Conservation (phyloP, 169 alveolate genomes). For the Cryptosporidium canis region DNA sequence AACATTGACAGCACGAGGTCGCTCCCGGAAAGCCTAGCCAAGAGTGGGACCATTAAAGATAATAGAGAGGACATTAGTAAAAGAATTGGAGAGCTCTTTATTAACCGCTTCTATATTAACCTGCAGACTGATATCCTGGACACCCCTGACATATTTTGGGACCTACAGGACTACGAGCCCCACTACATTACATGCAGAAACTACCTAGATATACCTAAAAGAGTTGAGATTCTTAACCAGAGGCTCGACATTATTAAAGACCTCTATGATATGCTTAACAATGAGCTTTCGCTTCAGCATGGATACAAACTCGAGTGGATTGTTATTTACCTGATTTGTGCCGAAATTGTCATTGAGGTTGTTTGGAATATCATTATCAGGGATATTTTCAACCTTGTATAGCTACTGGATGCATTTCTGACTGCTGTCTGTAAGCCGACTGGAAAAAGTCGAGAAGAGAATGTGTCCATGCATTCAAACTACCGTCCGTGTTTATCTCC, state of each 20-base stretch:
- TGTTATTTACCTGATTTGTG: slow-evolving; percentile 81
- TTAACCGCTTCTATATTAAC: slow-evolving; percentile 84
- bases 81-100: slow-evolving; percentile 85
- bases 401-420: no score
- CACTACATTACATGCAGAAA: slow-evolving; percentile 81
- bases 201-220: slow-evolving; percentile 84
- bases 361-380: slow-evolving; percentile 85
- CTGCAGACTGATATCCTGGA: slow-evolving; percentile 85
- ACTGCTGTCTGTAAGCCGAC: no score
- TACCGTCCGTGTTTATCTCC: no score
- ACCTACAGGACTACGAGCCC: slow-evolving; percentile 84
- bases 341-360: slow-evolving; percentile 84
- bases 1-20: slow-evolving; percentile 83
- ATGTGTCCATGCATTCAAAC: no score
- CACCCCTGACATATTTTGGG: slow-evolving; percentile 89
- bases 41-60: slow-evolving; percentile 82
- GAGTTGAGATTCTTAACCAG: slow-evolving; percentile 85
- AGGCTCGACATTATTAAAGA: slow-evolving; percentile 85
- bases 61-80: slow-evolving; percentile 83
- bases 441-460: no score
- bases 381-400: slow-evolving; percentile 82
- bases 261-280: slow-evolving; percentile 85
- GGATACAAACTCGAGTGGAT: slow-evolving; percentile 87
- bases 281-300: slow-evolving; percentile 84
- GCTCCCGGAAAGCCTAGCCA: slow-evolving; percentile 85